These are phyloP conservation scores for Sicyos baderoa DNA, from an alignment of 306 rosid genomes.

Conservation along the genomic window DNA sequence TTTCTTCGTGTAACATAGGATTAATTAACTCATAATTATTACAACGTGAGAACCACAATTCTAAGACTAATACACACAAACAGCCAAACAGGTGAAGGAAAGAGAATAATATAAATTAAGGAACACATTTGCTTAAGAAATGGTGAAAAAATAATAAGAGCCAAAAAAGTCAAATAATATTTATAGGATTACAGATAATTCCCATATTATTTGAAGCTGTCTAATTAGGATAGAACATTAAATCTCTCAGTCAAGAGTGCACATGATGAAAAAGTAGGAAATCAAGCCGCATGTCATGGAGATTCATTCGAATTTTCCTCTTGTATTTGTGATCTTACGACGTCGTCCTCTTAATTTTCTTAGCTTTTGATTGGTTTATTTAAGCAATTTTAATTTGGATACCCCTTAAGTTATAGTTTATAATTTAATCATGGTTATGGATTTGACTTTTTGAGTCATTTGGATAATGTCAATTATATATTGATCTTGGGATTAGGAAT, in stretches of 20 bases:
- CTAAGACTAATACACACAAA: too few relatives aligned
- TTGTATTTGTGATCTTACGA: not conserved
- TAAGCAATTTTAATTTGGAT: not conserved
- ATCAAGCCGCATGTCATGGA: slow-evolving; percentile 20
- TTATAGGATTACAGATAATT: slow-evolving; percentile 11
- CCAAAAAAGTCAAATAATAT: not conserved
- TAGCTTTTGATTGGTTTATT: not conserved
- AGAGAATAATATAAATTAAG: too few relatives aligned
- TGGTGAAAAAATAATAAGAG: not conserved
- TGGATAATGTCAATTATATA: not conserved
- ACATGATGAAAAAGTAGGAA: slow-evolving; percentile 9
- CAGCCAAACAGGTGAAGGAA: too few relatives aligned
- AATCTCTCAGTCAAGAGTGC: not conserved
- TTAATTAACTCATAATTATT: too few relatives aligned
- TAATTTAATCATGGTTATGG: not conserved
- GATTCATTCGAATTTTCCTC: not conserved
- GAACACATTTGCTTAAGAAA: too few relatives aligned
- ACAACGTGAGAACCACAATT: too few relatives aligned
- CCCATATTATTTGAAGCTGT: slow-evolving; percentile 14
- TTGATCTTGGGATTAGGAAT: not conserved
- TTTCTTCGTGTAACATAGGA: too few relatives aligned
- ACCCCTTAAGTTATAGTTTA: not conserved
- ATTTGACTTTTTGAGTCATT: not conserved
- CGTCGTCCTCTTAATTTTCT: not conserved
- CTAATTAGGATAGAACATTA: not conserved